Evolutionary conservation across 371 early-diverging fungal species (phyloP).

Genomic region (Saksenaea vasiformis): DNA sequence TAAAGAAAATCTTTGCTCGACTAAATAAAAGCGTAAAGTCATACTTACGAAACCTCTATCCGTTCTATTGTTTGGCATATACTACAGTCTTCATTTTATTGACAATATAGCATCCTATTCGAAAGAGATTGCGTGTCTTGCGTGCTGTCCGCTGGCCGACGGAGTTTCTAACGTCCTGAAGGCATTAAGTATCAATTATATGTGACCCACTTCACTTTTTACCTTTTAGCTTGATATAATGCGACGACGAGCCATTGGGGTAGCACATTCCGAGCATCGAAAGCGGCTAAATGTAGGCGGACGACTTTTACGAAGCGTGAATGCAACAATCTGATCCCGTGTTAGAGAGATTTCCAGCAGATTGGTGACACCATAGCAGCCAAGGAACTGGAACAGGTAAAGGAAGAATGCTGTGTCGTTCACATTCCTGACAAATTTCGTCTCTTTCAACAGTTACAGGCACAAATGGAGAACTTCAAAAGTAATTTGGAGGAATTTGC

Average conservation of each 20-base stretch:
- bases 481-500: constrained; percentile 86
- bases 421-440: background rate
- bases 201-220: background rate
- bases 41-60: too few species aligned
- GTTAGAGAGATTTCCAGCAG: constrained; percentile 56
- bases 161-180: background rate
- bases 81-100: too few species aligned
- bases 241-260: constrained; percentile 45
- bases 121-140: too few species aligned
- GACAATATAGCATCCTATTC: too few species aligned
- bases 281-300: constrained; percentile 31
- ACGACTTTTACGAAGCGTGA: background rate
- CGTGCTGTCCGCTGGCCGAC: too few species aligned
- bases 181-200: background rate
- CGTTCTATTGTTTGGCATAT: too few species aligned
- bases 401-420: background rate
- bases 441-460: constrained; percentile 54
- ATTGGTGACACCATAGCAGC: constrained; percentile 58
- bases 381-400: constrained; percentile 58
- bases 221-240: constrained; percentile 11
- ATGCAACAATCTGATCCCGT: background rate
- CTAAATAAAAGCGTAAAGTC: too few species aligned
- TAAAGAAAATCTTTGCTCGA: too few species aligned
- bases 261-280: constrained; percentile 32
- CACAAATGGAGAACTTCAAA: constrained; percentile 80